Percentiles rank a stretch among this genome's conserved stretches.
Conservation (phyloP, 2,329 filamentous ascomycete genomes). For the Aspergillus japonicus region DNA sequence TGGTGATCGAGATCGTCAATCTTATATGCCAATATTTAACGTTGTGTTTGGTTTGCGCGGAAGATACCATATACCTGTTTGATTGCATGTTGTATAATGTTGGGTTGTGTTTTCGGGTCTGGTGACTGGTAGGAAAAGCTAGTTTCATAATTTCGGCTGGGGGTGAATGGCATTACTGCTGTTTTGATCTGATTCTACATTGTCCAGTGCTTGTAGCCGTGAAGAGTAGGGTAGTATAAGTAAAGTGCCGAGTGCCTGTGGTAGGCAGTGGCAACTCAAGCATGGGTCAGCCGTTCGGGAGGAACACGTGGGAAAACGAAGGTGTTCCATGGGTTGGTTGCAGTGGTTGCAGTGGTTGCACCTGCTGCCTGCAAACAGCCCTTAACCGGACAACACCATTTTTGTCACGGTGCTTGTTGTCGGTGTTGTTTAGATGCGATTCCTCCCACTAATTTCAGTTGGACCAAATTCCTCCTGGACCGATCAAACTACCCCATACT, state of each 20-base stretch:
- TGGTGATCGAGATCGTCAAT: slow-evolving; percentile 6
- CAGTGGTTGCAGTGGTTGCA: background rate
- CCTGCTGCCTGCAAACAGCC: background rate
- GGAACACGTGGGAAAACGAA: background rate
- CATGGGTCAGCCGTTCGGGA: too few species aligned
- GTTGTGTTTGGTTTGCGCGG: slow-evolving; percentile 3
- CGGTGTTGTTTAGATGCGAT: too few species aligned
- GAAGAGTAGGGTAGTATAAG: too few species aligned
- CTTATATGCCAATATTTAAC: background rate
- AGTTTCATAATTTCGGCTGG: background rate
- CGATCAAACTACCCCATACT: background rate
- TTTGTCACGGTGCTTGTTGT: too few species aligned
- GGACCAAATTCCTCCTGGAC: too few species aligned
- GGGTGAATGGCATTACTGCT: background rate
- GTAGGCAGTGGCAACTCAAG: too few species aligned
- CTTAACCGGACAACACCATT: too few species aligned
- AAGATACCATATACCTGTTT: background rate
- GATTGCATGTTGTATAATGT: background rate
- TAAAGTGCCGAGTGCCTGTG: too few species aligned
- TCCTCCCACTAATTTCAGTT: too few species aligned
- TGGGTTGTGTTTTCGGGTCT: background rate
- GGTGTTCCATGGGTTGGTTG: background rate
- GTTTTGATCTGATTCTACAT: background rate
- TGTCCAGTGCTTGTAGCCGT: background rate
- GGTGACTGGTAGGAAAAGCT: background rate